Percentiles rank a stretch among this genome's conserved stretches.
Conservation (phyloP, 2,329 filamentous ascomycete species). For the Talaromyces funiculosus region DNA sequence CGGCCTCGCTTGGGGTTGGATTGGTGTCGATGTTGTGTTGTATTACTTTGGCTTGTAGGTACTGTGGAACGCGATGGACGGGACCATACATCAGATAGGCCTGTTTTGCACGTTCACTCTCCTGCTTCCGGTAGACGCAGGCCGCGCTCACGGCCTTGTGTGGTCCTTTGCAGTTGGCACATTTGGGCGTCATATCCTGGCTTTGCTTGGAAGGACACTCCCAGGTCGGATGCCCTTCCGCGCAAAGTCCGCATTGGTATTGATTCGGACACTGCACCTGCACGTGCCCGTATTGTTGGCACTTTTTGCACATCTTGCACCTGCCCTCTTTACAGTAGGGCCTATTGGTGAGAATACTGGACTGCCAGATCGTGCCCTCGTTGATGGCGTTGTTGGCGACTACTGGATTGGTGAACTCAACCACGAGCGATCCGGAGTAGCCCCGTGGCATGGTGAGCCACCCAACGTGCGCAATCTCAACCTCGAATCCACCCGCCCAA, state of each 20-base stretch:
- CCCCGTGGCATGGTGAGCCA: not conserved
- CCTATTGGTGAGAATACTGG: not conserved
- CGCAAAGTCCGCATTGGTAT: not conserved
- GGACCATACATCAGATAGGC: too few species aligned
- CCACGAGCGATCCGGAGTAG: not conserved
- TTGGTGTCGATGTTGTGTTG: too few species aligned
- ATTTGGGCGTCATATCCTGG: not conserved
- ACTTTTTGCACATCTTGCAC: not conserved
- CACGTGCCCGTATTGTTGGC: not conserved
- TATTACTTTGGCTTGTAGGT: too few species aligned
- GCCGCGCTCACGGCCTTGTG: not conserved
- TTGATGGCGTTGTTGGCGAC: not conserved
- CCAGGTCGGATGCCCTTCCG: not conserved
- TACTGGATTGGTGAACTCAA: not conserved
- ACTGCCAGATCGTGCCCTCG: not conserved
- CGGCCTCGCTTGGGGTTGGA: too few species aligned
- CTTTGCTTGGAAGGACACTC: not conserved
- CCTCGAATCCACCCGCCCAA: not conserved
- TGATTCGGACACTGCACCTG: not conserved
- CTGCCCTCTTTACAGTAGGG: not conserved
- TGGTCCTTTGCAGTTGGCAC: not conserved
- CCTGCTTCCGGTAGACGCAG: too few species aligned
- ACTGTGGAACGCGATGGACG: too few species aligned
- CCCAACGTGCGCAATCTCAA: not conserved
- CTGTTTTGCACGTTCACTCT: too few species aligned